Evolutionary conservation across 257 asterid species (phyloP), one percentile per base, ranked within the genome.

Genomic region (Mitragyna speciosa): DNA sequence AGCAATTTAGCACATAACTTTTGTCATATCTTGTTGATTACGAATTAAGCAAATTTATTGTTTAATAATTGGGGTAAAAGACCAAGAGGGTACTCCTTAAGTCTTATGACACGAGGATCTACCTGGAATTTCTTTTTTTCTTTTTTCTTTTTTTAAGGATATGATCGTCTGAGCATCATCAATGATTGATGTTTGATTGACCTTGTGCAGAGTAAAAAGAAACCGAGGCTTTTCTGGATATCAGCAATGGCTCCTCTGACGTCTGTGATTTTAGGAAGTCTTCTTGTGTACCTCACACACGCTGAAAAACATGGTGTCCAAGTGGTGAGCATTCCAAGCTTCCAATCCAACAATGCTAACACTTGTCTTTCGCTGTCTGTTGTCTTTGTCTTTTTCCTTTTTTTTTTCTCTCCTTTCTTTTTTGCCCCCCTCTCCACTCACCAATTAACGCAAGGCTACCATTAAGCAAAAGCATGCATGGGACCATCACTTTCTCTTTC

Each of bases 161-260:
- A 17, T 54, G 63, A 19, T 54, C 63, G 22, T 58, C 7, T 24
- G 65, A 58, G 2, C 28, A 58, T 58, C 12, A 58, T 7, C 28
- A 58, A 58, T 22, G 30, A 19, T 7, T 59, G 26, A 72, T 31
- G 43, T 54, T 31, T 74, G 6, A 33, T 24, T 76, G 49, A 48
- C 11, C 33, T 30, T 5, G 24, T 88, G 89, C 92, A 96, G 99
- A 96, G 99, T 88, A 92, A 96, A 75, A 93, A 79, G 85, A 91
- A 79, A 63, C 87, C 97, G 49, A 90, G 76, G 19, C 82, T 92
- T 17, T 96, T 96, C 80, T 96, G 99, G 99, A 82, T 96, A 82
- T 93, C 99, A 72, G 99, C 98, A 22, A 92, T 92, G 90, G 97
- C 97, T 78, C 99, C 99, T 19, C 77, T 96, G 72, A 87, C 91